A percentile compares a stretch with the other conserved stretches of the same genome.
Evolutionary conservation across 139 green algal genomes (phyloP).

Genomic region (Chlorella sp.): DNA sequence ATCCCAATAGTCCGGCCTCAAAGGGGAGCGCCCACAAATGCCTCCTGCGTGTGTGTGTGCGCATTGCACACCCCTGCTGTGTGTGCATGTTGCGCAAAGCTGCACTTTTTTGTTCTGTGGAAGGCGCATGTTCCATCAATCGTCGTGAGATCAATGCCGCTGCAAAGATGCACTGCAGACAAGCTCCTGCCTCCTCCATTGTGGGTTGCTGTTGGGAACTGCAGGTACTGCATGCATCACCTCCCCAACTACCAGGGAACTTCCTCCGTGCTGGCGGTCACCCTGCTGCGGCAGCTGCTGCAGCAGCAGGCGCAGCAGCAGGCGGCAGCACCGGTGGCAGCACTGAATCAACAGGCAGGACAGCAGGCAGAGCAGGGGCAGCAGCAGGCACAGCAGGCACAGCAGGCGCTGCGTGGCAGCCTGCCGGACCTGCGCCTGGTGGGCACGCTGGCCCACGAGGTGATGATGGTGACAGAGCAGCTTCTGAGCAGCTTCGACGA

Average conservation of each 20-base stretch:
- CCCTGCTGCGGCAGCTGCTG: slow-evolving; percentile 37
- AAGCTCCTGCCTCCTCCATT: too few relatives aligned
- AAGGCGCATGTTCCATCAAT: too few relatives aligned
- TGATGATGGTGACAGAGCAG: slow-evolving; percentile 59
- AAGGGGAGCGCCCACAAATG: too few relatives aligned
- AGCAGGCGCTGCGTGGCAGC: background rate
- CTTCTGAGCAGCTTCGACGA: slow-evolving; percentile 63
- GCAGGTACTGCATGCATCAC: slow-evolving; percentile 53
- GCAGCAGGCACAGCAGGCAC: background rate
- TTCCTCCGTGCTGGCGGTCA: slow-evolving; percentile 53
- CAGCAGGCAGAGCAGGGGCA: slow-evolving; percentile 12
- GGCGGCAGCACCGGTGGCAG: background rate
- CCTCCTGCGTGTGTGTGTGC: too few relatives aligned
- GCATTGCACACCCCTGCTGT: too few relatives aligned
- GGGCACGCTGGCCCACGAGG: slow-evolving; percentile 75
- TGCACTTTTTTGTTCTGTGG: too few relatives aligned
- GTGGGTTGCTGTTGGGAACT: background rate
- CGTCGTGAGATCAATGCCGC: too few relatives aligned
- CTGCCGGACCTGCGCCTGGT: slow-evolving; percentile 49
- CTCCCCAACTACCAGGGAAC: slow-evolving; percentile 58
- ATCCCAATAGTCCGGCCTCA: too few relatives aligned
- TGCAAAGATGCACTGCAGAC: too few relatives aligned
- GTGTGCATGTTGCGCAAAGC: too few relatives aligned
- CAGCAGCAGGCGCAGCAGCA: background rate
- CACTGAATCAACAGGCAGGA: background rate